A percentile compares a stretch with the other conserved stretches of the same genome.
phyloP scores from a whole-genome alignment of 345 rosid species.

The Populus euphratica region DNA sequence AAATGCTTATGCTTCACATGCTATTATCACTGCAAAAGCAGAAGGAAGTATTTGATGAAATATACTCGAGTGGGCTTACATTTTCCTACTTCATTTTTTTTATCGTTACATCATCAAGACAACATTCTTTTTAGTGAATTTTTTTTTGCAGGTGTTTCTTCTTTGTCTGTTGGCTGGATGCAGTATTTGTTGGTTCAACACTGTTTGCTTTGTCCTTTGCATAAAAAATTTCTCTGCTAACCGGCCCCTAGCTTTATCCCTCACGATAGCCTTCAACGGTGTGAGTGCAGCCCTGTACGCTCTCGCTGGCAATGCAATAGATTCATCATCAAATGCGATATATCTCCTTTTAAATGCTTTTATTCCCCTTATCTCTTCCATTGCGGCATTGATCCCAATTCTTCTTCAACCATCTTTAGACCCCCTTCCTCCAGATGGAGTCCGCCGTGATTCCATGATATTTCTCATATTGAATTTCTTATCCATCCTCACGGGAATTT shows the following conservation, averaged over 20 bases:
- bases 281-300: slow-evolving; percentile 87
- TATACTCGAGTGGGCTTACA: background rate
- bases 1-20: background rate
- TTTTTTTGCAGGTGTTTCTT: slow-evolving; percentile 58
- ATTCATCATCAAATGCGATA: slow-evolving; percentile 44
- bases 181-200: slow-evolving; percentile 98
- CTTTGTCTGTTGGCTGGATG: slow-evolving; percentile 82
- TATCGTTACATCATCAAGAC: background rate
- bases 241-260: slow-evolving; percentile 77
- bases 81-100: background rate
- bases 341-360: slow-evolving; percentile 79
- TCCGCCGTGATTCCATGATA: slow-evolving; percentile 64
- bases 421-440: slow-evolving; percentile 65
- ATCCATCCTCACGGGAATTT: slow-evolving; percentile 72
- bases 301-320: slow-evolving; percentile 66
- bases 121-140: background rate
- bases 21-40: background rate
- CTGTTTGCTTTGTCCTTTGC: slow-evolving; percentile 90
- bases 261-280: slow-evolving; percentile 89
- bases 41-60: background rate
- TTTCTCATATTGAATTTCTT: slow-evolving; percentile 66
- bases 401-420: slow-evolving; percentile 80
- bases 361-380: slow-evolving; percentile 59
- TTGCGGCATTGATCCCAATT: slow-evolving; percentile 64
- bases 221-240: slow-evolving; percentile 72